A percentile compares a stretch with the other conserved stretches of the same genome.
phyloP scores from a whole-genome alignment of 2,329 filamentous ascomycete genomes.

The Fusarium tupiense region DNA sequence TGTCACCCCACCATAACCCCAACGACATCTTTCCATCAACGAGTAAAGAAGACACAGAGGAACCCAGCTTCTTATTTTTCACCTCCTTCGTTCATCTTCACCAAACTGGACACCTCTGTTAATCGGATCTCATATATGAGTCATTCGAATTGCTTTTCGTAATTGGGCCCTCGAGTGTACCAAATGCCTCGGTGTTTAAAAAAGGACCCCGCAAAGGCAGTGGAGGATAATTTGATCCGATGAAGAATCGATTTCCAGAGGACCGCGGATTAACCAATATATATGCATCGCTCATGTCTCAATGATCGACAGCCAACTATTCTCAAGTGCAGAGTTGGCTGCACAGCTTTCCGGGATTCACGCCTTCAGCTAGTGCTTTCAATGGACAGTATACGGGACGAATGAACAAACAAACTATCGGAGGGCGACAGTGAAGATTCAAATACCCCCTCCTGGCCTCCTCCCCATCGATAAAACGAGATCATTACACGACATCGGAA shows the following conservation, averaged over 20 bases:
- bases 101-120: not conserved
- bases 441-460: not conserved
- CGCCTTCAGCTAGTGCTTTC: not conserved
- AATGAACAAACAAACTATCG: not conserved
- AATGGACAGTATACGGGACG: not conserved
- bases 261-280: not conserved
- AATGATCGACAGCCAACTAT: not conserved
- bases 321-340: not conserved
- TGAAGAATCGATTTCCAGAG: not conserved
- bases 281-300: not conserved
- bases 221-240: not conserved
- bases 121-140: not conserved
- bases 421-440: not conserved
- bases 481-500: not conserved
- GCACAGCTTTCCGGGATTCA: not conserved
- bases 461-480: too few species aligned
- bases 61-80: not conserved
- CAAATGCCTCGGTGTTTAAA: not conserved
- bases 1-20: constrained; percentile 35
- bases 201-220: constrained; percentile 14
- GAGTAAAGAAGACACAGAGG: not conserved
- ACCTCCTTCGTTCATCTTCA: not conserved
- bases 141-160: not conserved
- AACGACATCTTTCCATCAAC: constrained; percentile 27
- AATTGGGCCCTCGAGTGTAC: not conserved